These are phyloP conservation scores for Debaryomyces sp. DNA, from an alignment of 1,139 yeast genomes.

Conservation along the genomic window DNA sequence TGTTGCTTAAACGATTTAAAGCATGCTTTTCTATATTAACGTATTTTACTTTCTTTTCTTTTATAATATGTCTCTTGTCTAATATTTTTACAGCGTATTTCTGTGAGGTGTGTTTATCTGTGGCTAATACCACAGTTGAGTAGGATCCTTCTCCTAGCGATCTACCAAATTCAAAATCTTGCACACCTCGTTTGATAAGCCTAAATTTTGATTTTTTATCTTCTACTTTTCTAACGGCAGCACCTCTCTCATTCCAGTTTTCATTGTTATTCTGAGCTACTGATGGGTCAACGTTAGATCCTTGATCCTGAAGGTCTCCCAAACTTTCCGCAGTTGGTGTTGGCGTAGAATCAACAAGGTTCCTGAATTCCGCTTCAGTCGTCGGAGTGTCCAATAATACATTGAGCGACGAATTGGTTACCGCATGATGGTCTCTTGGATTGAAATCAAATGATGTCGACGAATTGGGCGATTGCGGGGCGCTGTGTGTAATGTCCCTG, in stretches of 20 bases:
- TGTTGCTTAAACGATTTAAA: conserved; percentile 74
- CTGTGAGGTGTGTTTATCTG: conserved; percentile 70
- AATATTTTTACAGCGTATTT: conserved; percentile 90
- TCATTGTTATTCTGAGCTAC: conserved; percentile 12
- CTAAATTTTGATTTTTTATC: conserved; percentile 21
- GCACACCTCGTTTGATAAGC: conserved; percentile 62
- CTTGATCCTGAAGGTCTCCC: neutral
- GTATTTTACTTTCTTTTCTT: conserved; percentile 92
- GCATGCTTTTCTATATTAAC: conserved; percentile 96
- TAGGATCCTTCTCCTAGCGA: conserved; percentile 95
- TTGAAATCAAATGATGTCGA: conserved; percentile 32
- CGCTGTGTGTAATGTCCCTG: conserved; percentile 23
- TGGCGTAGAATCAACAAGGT: conserved; percentile 11
- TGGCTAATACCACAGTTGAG: conserved; percentile 88
- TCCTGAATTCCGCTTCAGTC: conserved; percentile 21
- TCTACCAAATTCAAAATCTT: conserved; percentile 85
- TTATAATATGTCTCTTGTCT: conserved; percentile 90
- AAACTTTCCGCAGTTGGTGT: neutral
- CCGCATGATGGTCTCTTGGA: conserved; percentile 23
- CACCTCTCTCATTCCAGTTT: conserved; percentile 42
- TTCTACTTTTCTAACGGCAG: conserved; percentile 36
- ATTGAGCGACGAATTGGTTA: conserved; percentile 39
- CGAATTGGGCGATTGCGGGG: conserved; percentile 34
- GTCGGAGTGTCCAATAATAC: conserved; percentile 39
- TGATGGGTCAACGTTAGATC: neutral